Evolutionary conservation across 495 filamentous ascomycete genomes (phyloP), one percentile per base, ranked within the genome.

Genomic region (Cenococcum geophilum): DNA sequence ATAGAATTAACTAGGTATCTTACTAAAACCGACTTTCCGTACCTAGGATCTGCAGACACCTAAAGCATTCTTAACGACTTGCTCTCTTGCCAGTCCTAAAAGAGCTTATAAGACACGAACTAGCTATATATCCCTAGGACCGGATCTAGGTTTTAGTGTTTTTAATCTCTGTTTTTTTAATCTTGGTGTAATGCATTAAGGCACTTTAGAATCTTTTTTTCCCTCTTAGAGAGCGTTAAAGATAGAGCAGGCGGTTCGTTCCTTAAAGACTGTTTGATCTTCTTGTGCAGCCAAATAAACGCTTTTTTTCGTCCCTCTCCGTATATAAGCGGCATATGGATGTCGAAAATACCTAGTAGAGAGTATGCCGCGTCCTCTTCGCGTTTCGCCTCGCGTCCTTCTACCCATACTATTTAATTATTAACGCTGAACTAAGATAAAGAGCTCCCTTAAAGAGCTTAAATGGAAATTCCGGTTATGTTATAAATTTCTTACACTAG

Each of bases 141-240:
- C 5, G 9, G 45, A 20, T 49, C 45, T 5, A 5, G 8, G 20
- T 9, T 49, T 49, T 18, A 10, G 20, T 49, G 9, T 20, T 49
- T 49, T 8, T 14, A 8, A 6, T 40, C 36, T 40, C 14, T 40
- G 36, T 40, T 8, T 40, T n/a, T n/a, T n/a, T n/a, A n/a, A n/a
- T n/a, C n/a, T n/a, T n/a, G n/a, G n/a, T 6, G 36, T n/a, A n/a
- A n/a, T n/a, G n/a, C n/a, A n/a, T n/a, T n/a, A n/a, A n/a, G n/a
- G n/a, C n/a, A n/a, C n/a, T n/a, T n/a, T n/a, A n/a, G n/a, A n/a
- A n/a, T n/a, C n/a, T n/a, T n/a, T n/a, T n/a, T n/a, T n/a, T n/a
- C n/a, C n/a, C n/a, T n/a, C n/a, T n/a, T n/a, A n/a, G 91, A 90
- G 73, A 91, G 86, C 65, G 90, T 93, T 54, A 92, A 92, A 68